phyloP scores from a whole-genome alignment of 805 yeast genomes.

The Candida boidinii region DNA sequence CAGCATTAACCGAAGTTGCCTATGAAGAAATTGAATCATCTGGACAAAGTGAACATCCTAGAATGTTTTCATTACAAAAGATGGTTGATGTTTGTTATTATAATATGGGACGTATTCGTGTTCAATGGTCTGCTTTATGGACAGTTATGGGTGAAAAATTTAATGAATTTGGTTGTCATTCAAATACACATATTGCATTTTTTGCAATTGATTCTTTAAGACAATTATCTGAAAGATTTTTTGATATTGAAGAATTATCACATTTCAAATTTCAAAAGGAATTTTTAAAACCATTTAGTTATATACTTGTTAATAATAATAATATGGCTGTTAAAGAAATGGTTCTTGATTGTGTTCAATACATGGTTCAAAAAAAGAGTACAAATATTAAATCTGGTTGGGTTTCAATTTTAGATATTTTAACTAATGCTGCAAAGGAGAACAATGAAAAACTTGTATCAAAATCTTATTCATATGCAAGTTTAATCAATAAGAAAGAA shows the following conservation, averaged over 20 bases:
- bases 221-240: constrained; percentile 85
- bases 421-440: constrained; percentile 64
- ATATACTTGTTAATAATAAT: constrained; percentile 59
- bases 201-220: constrained; percentile 93
- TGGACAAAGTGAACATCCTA: constrained; percentile 71
- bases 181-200: constrained; percentile 66
- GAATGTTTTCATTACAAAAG: constrained; percentile 88
- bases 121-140: constrained; percentile 97
- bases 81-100: constrained; percentile 97
- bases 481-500: constrained; percentile 52
- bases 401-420: constrained; percentile 77
- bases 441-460: constrained; percentile 49
- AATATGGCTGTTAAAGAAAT: constrained; percentile 71
- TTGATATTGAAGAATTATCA: constrained; percentile 87
- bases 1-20: constrained; percentile 79
- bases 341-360: constrained; percentile 83
- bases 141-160: constrained; percentile 85
- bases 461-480: constrained; percentile 56
- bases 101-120: constrained; percentile 91
- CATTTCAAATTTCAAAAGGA: constrained; percentile 95
- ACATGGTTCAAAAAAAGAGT: constrained; percentile 73
- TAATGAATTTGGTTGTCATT: constrained; percentile 74
- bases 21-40: constrained; percentile 87
- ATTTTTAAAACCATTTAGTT: constrained; percentile 84
- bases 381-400: constrained; percentile 83